A percentile compares a stretch with the other conserved stretches of the same genome.
These are phyloP conservation scores for Leccinum uliginosum DNA, from an alignment of 768 basidiomycete species.

Conservation along the genomic window DNA sequence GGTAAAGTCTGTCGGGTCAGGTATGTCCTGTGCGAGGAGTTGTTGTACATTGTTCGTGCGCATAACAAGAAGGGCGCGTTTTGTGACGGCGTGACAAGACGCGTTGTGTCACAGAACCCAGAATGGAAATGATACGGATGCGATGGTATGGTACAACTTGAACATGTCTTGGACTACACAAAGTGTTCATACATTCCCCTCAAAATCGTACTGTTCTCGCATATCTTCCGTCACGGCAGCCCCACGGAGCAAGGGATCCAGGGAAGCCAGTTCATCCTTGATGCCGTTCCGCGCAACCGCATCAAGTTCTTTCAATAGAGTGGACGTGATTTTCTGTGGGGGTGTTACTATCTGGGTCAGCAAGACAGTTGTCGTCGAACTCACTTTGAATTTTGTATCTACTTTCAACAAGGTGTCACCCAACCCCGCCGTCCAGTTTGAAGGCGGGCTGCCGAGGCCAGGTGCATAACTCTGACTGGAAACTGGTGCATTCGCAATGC, in stretches of 20 bases:
- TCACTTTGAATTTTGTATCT: slow-evolving; percentile 80
- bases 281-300: slow-evolving; percentile 75
- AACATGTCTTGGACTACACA: slow-evolving; percentile 19
- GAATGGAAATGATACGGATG: slow-evolving; percentile 8
- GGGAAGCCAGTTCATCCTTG: slow-evolving; percentile 75
- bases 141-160: slow-evolving; percentile 22
- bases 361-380: slow-evolving; percentile 16
- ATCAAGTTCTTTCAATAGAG: slow-evolving; percentile 81
- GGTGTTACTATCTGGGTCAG: neutral
- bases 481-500: slow-evolving; percentile 54
- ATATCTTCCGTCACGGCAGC: slow-evolving; percentile 36
- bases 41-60: slow-evolving; percentile 26
- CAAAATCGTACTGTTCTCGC: slow-evolving; percentile 42
- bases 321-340: slow-evolving; percentile 80
- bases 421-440: slow-evolving; percentile 57
- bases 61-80: slow-evolving; percentile 20
- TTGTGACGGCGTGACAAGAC: slow-evolving; percentile 22
- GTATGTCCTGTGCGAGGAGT: slow-evolving; percentile 35
- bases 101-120: slow-evolving; percentile 18
- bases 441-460: slow-evolving; percentile 46
- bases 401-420: slow-evolving; percentile 77
- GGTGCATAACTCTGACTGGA: slow-evolving; percentile 28
- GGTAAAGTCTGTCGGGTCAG: slow-evolving; percentile 73
- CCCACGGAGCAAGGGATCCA: slow-evolving; percentile 74
- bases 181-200: slow-evolving; percentile 32